Conservation (phyloP, 129 eudicot species). For the Daucus carota region DH1_v3.0 NC_030384.2:44769001-44769500, state of each 20-base stretch:
- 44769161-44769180: conserved; percentile 53
- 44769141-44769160: conserved; percentile 74
- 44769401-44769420: neutral
- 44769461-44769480: neutral
- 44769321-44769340: no score
- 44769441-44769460: neutral
- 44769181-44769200: no score
- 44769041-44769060: neutral
- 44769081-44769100: conserved; percentile 72
- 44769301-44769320: no score
- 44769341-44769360: no score
- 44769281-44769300: no score
- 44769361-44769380: no score
- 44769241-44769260: no score
- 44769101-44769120: conserved; percentile 53
- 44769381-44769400: neutral
- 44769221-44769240: neutral
- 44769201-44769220: no score
- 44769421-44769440: neutral
- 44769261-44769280: no score
- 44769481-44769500: neutral
- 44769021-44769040: neutral
- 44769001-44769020: neutral
- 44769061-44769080: conserved; percentile 7
- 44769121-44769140: conserved; percentile 78